Base-by-base conservation (phyloP, 2,329 filamentous ascomycete genomes). In the Gyromitra esculenta region DNA sequence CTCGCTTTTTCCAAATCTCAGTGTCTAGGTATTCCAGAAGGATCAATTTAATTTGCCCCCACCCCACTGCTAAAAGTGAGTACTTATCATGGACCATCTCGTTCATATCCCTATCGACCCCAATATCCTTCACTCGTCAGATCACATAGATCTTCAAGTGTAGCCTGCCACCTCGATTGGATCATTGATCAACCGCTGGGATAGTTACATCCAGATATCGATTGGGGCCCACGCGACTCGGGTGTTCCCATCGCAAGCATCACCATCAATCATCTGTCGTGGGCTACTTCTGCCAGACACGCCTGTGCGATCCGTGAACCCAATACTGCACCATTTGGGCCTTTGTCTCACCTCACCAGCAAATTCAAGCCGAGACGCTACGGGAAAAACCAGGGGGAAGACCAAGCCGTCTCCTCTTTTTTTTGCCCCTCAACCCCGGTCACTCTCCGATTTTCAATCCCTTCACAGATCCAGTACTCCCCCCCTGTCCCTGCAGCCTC, bases 361-460 rank as follows among this genome's bases (percentile, higher is more conserved):
- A 57, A 77, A 77, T 74, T 64, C 70, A 77, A 74, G 69, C 74
- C 74, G 70, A 77, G 70, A 77, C 74, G 65, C 72, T 73, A 77
- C 63, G 63, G 67, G 70, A 65, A 64, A 74, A 63, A 65, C 74
- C 57, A 75, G 75, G 67, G 73, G 50, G 62, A 72, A 69, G 62
- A 71, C 75, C 75, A 77, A 67, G 75, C 75, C 75, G 75, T 76
- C 75, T 65, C 69, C 65, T 69, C 64, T 63, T 68, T 64, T 73
- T 66, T 75, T 68, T 65, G 37, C 65, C 54, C 69, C 73, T 62
- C 72, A 71, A 77, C 71, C 75, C 71, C 43, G 65, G 75, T 75
- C 71, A 71, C 57, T 66, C 45, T 64, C 45, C 72, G 75, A 75
- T 77, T 77, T 75, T 75, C 59, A 73, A 74, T 76, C 69, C 70